Evolutionary conservation across 2,329 filamentous ascomycete genomes (phyloP).

Genomic region (Sarocladium strictum): DNA sequence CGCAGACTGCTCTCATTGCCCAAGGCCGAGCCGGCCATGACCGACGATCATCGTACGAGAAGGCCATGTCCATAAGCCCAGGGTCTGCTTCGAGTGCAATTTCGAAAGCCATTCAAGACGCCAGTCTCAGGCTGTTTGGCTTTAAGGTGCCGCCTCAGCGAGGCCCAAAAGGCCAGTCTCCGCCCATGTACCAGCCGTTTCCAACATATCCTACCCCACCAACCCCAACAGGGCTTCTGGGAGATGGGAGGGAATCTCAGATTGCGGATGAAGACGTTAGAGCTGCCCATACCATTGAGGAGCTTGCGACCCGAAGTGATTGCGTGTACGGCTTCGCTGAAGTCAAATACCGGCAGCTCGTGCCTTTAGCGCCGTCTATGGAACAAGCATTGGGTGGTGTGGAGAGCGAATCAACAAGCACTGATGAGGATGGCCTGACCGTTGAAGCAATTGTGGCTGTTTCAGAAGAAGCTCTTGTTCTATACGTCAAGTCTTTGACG

Average conservation of each 20-base stretch:
- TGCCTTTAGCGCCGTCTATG: constrained; percentile 76
- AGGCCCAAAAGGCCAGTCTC: constrained; percentile 60
- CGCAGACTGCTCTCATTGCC: constrained; percentile 61
- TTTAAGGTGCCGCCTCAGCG: constrained; percentile 64
- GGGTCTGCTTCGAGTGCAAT: constrained; percentile 81
- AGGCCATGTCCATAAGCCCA: constrained; percentile 61
- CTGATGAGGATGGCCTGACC: constrained; percentile 71
- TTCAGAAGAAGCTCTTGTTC: constrained; percentile 88
- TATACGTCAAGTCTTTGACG: constrained; percentile 91
- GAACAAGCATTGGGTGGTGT: constrained; percentile 64
- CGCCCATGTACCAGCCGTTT: constrained; percentile 75
- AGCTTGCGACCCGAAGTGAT: constrained; percentile 86
- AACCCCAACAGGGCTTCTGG: constrained; percentile 53
- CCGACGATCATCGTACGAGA: constrained; percentile 74
- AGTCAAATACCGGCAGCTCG: constrained; percentile 96
- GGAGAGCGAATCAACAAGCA: constrained; percentile 44
- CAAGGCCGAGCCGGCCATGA: constrained; percentile 66
- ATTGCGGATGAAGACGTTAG: constrained; percentile 70
- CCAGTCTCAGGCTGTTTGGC: constrained; percentile 69
- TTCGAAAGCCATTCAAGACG: constrained; percentile 90
- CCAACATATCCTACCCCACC: constrained; percentile 74
- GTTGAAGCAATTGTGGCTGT: constrained; percentile 78
- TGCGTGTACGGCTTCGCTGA: constrained; percentile 97
- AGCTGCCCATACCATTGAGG: constrained; percentile 78
- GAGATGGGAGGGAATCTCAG: constrained; percentile 53